phyloP scores from a whole-genome alignment of 768 basidiomycete species.

The Rickenella mellea region DNA sequence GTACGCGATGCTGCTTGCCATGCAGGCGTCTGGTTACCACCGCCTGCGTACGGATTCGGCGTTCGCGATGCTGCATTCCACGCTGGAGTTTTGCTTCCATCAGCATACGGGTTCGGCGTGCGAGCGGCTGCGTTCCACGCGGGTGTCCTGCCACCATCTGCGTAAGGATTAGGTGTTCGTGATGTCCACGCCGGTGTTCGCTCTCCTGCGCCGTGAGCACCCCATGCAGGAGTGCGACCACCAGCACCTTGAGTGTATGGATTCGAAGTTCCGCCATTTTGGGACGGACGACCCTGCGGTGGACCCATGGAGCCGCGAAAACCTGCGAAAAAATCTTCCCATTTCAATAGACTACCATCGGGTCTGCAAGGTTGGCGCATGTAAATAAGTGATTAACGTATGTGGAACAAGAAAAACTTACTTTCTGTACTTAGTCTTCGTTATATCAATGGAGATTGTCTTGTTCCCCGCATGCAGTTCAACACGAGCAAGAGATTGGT shows the following conservation, averaged over 20 bases:
- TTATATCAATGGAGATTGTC: conserved; percentile 78
- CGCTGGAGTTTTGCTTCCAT: conserved; percentile 23
- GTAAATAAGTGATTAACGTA: background rate
- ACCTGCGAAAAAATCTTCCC: conserved; percentile 27
- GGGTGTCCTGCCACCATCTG: conserved; percentile 37
- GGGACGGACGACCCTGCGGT: conserved; percentile 17
- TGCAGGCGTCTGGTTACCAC: conserved; percentile 19
- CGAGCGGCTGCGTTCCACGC: conserved; percentile 40
- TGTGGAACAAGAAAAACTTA: conserved; percentile 27
- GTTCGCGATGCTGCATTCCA: conserved; percentile 49
- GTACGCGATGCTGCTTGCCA: conserved; percentile 18
- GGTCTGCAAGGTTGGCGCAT: conserved; percentile 28
- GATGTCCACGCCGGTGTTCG: conserved; percentile 65
- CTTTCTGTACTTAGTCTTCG: conserved; percentile 65
- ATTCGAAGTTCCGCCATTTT: conserved; percentile 23
- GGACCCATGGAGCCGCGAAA: conserved; percentile 23
- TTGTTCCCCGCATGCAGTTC: conserved; percentile 88
- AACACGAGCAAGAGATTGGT: conserved; percentile 77
- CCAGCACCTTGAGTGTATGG: conserved; percentile 48
- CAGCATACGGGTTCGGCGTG: conserved; percentile 48
- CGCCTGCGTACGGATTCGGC: conserved; percentile 42
- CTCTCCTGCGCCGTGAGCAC: conserved; percentile 45
- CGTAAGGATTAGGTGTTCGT: conserved; percentile 66
- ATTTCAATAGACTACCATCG: conserved; percentile 39
- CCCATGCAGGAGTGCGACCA: conserved; percentile 60